phyloP scores from a whole-genome alignment of 148 eudicot genomes.

The Amaranthus hypochondriacus region DNA sequence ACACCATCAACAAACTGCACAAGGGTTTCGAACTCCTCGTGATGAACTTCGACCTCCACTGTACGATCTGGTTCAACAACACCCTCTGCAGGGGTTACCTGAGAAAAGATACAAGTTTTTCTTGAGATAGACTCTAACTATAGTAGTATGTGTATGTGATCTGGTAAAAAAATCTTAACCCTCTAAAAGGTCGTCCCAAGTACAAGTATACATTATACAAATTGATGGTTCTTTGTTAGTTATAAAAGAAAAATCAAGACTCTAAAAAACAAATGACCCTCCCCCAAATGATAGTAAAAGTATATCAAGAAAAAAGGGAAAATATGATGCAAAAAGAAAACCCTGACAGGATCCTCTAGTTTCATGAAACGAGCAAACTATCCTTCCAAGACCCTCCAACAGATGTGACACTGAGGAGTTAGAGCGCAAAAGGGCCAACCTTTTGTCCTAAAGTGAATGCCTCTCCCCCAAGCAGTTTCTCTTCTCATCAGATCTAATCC shows the following conservation, averaged over 20 bases:
- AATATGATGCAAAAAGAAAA: neutral
- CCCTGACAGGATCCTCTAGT: too few relatives aligned
- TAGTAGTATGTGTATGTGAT: neutral
- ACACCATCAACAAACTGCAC: slow-evolving; percentile 86
- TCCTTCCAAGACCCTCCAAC: too few relatives aligned
- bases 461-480: too few relatives aligned
- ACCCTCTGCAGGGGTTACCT: slow-evolving; percentile 81
- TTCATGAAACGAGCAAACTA: too few relatives aligned
- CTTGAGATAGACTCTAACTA: slow-evolving; percentile 9
- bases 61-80: slow-evolving; percentile 67
- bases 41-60: slow-evolving; percentile 62
- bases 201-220: neutral
- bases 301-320: neutral
- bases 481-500: too few relatives aligned
- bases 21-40: slow-evolving; percentile 59
- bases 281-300: too few relatives aligned
- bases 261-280: too few relatives aligned
- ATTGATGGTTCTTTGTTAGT: neutral
- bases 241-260: neutral
- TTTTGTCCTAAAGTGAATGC: too few relatives aligned
- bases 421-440: too few relatives aligned
- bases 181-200: neutral
- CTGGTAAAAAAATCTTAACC: neutral
- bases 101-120: slow-evolving; percentile 21
- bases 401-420: too few relatives aligned